phyloP scores from a whole-genome alignment of 495 filamentous ascomycete species.

The Talaromyces adpressus region DNA sequence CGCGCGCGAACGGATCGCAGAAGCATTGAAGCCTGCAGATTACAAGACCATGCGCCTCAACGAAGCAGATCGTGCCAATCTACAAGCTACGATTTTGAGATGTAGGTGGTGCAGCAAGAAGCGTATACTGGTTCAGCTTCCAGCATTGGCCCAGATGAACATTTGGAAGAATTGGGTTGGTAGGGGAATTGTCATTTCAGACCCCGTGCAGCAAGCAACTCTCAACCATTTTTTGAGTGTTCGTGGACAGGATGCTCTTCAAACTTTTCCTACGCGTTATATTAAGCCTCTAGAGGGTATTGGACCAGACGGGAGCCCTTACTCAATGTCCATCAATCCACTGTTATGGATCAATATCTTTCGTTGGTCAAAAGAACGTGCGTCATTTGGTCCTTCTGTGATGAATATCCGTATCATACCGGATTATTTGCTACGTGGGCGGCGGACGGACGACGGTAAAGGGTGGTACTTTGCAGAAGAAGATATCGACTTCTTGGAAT shows the following conservation, averaged over 20 bases:
- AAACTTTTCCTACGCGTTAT: too few relatives aligned
- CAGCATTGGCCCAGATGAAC: constrained; percentile 25
- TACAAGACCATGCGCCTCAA: constrained; percentile 17
- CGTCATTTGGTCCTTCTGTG: too few relatives aligned
- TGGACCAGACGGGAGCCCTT: too few relatives aligned
- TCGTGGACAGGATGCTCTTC: neutral
- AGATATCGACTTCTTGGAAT: constrained; percentile 21
- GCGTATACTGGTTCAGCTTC: constrained; percentile 24
- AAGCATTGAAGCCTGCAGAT: constrained; percentile 27
- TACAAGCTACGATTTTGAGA: constrained; percentile 28
- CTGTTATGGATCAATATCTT: too few relatives aligned
- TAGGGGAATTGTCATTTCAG: constrained; percentile 18
- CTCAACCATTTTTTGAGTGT: constrained; percentile 7
- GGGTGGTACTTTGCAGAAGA: constrained; percentile 4
- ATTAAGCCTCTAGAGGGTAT: too few relatives aligned
- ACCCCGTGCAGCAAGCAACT: constrained; percentile 11
- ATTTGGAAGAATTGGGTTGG: constrained; percentile 29
- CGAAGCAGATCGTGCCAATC: constrained; percentile 13
- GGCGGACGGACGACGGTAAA: constrained; percentile 2
- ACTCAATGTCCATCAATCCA: too few relatives aligned
- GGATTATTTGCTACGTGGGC: constrained; percentile 19
- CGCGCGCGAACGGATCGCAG: constrained; percentile 13
- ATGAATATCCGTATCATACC: constrained; percentile 15
- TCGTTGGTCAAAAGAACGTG: too few relatives aligned
- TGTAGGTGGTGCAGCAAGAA: constrained; percentile 33